Evolutionary conservation across 2,329 filamentous ascomycete species (phyloP).

Genomic region (Stagonosporopsis vannaccii): DNA sequence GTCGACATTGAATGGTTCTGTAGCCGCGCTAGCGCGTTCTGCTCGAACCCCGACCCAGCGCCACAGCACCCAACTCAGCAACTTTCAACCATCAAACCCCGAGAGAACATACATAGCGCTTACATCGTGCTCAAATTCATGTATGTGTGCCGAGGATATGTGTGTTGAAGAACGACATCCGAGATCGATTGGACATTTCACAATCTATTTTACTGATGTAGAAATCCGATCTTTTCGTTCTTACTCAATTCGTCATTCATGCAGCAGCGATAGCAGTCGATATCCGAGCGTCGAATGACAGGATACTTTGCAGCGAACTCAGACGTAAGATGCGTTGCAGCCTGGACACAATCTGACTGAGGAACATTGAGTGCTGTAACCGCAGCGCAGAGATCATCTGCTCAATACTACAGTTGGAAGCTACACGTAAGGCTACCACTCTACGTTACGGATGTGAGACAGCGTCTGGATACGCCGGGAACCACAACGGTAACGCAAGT

Average conservation of each 20-base stretch:
- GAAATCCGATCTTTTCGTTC: background rate
- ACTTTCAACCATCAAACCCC: background rate
- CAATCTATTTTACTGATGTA: background rate
- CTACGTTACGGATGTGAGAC: background rate
- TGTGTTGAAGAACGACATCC: background rate
- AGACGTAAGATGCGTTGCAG: background rate
- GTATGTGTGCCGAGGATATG: too few species aligned
- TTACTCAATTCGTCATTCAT: background rate
- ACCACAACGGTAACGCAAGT: constrained; percentile 2
- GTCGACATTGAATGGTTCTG: background rate
- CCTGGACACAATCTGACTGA: constrained; percentile 6
- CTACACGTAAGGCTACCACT: background rate
- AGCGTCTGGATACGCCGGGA: background rate
- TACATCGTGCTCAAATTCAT: background rate
- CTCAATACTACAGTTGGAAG: background rate
- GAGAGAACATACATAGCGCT: background rate
- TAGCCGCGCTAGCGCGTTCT: background rate
- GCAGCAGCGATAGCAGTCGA: background rate
- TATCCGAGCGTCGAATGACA: background rate
- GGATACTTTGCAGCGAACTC: background rate
- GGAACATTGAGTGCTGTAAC: background rate
- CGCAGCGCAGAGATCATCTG: background rate
- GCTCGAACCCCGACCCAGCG: background rate
- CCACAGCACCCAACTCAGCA: constrained; percentile 1
- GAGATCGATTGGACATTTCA: background rate